Evolutionary conservation across 2,329 filamentous ascomycete species (phyloP), one percentile per base, ranked within the genome.

Genomic region (Trichoderma cornu-damae): DNA sequence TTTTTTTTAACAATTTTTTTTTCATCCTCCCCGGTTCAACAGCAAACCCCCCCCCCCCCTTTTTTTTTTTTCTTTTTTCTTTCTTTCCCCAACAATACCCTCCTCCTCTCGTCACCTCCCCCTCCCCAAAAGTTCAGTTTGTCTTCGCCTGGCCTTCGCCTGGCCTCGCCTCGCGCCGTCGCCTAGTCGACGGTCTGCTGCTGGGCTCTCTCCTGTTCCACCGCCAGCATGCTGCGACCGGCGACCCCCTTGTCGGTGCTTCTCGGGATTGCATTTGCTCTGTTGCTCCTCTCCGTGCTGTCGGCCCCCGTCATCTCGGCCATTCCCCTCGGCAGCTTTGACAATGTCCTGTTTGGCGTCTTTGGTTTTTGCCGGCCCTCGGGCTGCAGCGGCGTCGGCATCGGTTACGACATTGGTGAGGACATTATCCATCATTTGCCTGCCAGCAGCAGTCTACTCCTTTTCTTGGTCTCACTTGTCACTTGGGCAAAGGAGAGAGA

Each of bases 171-270:
- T 18, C 49, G 56, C 49, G 56, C 54, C 56, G 56, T 58, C 56
- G 58, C 61, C 55, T 59, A 57, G 58, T 59, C 55, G 57, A 53
- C 56, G 49, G n/a, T 60, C 44, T 53, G 56, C 35, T 43, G 49
- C 52, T 47, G 24, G 46, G 40, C 37, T 8, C 38, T 18, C 66
- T 16, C 37, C 35, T 68, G 61, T 65, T n/a, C 59, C 63, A 59
- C 62, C 63, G 66, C 69, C 77, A 85, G 76, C 76, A 90, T 96
- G 84, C 79, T 97, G 72, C 89, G 92, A 68, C 92, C 94, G 61
- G 93, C 94, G 61, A 97, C 94, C 60, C 93, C 94, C 64, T 78
- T 99, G 70, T 86, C 92, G 65, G 78, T 96, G 64, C 77, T 97
- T 70, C 87, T 97, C 68, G 82, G 95, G 61, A 80, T 83, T 67